Evolutionary conservation across 495 filamentous ascomycete genomes (phyloP), one percentile per base, ranked within the genome.

Genomic region (Annulohypoxylon nitens): DNA sequence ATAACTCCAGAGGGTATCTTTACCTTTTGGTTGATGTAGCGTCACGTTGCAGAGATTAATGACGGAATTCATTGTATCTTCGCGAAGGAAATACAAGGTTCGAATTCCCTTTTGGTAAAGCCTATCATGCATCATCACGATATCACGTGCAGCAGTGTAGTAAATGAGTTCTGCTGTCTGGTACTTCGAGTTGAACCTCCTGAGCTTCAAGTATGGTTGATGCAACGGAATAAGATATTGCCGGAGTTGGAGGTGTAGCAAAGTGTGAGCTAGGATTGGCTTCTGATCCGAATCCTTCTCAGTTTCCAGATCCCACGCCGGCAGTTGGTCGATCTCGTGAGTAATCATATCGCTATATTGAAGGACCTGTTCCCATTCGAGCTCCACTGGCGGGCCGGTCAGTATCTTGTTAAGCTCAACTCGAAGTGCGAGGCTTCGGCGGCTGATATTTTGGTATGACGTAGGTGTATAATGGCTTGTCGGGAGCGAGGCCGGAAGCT

Each of bases 11-110:
- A 33, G n/a, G 20, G 5, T 3, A 25, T 37, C 30, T 53, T 2
- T 75, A 81, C 79, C 80, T 74, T 79, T 77, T n/a, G 84, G 84
- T 66, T 86, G 84, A 20, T 85, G 82, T 71, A 86, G 79, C 12
- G 84, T 82, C 54, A 86, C 80, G 62, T 81, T 82, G 77, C 80
- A 82, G 36, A 81, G 74, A 51, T 79, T 77, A 45, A 81, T 75
- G 20, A 79, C 75, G 0, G 76, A 73, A 41, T 75, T 72, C 59
- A 79, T 70, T 3, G 78, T 72, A 34, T 81, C 79, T 59, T 80
- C 79, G 4, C 79, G 78, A 12, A 81, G 72, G 47, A 78, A 77
- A 53, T 74, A 73, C 25, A 79, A 48, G 2, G 76, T 76, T 41
- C 78, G 71, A 48, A 80, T 78, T 20, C 76, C 79, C 41, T 78